Conservation (phyloP, 2,329 filamentous ascomycete species). For the Nothomitra cinnamomea region DNA sequence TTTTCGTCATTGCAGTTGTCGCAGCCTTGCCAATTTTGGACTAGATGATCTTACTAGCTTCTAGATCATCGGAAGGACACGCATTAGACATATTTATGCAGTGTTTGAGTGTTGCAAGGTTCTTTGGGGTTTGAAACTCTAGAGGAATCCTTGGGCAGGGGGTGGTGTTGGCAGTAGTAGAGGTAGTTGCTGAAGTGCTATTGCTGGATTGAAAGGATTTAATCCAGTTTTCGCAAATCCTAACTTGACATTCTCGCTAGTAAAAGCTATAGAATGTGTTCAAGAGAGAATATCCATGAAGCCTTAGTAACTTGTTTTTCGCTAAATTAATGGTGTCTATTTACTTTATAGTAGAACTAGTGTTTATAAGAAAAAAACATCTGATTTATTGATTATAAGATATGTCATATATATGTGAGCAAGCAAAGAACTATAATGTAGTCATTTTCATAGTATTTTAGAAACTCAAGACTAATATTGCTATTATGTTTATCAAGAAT, state of each 20-base stretch:
- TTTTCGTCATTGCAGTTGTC: too few species aligned
- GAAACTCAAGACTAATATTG: conserved; percentile 7
- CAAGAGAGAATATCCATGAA: too few species aligned
- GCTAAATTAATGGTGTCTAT: neutral
- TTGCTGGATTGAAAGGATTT: neutral
- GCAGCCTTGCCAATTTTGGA: too few species aligned
- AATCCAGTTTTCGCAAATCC: neutral
- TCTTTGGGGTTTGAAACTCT: too few species aligned
- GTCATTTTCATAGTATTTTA: neutral
- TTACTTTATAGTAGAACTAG: neutral
- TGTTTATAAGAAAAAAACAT: conserved; percentile 5
- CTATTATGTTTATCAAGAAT: too few species aligned
- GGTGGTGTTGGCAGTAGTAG: too few species aligned
- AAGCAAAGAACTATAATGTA: conserved; percentile 4
- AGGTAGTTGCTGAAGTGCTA: too few species aligned
- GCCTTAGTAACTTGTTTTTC: neutral
- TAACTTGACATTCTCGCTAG: neutral
- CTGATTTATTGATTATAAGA: conserved; percentile 10
- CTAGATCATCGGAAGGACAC: too few species aligned
- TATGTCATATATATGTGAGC: conserved; percentile 8
- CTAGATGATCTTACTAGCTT: too few species aligned
- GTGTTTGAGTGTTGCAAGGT: too few species aligned
- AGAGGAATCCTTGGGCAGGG: too few species aligned
- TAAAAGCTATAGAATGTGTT: neutral
- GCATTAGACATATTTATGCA: too few species aligned